Base-by-base conservation (phyloP, 1,284 basidiomycete genomes). In the Xerocomus nothofagi region DNA sequence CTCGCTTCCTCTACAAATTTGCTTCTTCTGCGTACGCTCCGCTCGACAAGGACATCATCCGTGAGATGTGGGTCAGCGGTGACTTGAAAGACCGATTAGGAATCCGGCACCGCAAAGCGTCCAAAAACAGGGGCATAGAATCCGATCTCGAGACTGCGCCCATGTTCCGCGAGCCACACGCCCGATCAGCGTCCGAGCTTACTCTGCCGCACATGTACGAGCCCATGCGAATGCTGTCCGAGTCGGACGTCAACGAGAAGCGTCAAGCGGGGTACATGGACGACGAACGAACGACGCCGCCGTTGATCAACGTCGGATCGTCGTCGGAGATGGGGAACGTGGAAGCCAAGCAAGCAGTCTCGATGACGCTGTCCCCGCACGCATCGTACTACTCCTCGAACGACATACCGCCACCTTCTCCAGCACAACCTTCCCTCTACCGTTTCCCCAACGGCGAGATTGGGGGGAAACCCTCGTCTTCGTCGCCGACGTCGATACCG, bases 1-100 rank as follows among this genome's bases (percentile, higher is more conserved):
- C 88, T 7, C 79, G 86, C 4, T 88, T 86, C 70, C 48, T 91
- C 34, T 71, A 82, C 70, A 91, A 91, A 62, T 91, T 80, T 67
- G 62, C 84, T 45, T 74, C 77, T 15, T 76, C 81, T 2, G 75
- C 82, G 0, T 93, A 91, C 61, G 71, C 67, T 43, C 90, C 91
- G 5, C 73, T 84, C 15, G 91, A 93, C 73, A 84, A 82, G 66
- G 90, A 95, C 60, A 86, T 96, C 53, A 76, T 97, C 10, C 84
- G 93, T 18, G 93, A 97, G 70, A 86, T 84, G 75, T 95, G 92
- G 92, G 87, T 94, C 6, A 69, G 71, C 42, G 92, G 92, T 5
- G 82, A 92, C 61, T 76, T 95, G 48, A 94, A 95, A 65, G 87
- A 90, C 53, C 81, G 79, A 42, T 77, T 95, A 1, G 92, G 92